Evolutionary conservation across 1,284 basidiomycete species (phyloP), one percentile per base, ranked within the genome.

Genomic region (Clitocybe nebularis): DNA sequence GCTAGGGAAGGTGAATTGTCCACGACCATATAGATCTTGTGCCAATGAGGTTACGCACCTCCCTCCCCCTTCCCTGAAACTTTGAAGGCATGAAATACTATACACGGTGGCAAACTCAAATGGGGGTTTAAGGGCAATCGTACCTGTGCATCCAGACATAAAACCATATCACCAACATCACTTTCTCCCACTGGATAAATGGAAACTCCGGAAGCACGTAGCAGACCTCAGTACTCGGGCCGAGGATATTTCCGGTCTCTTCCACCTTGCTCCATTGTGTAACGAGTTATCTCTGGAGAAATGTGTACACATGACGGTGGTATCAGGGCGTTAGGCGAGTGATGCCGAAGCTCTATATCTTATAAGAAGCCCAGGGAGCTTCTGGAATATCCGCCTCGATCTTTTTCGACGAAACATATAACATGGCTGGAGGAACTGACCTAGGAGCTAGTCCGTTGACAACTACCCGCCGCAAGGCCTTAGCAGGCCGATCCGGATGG

Each of bases 401-500:
- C n/a, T n/a, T n/a, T n/a, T n/a, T n/a, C n/a, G 22, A 29, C 25
- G 32, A 45, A 34, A 14, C 23, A 14, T 46, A 34, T 43, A 62
- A 41, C 34, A 79, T 79, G 74, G 71, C 63, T 55, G 71, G 68
- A 59, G 67, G 65, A 44, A 55, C 47, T 40, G 50, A 55, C 54
- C 39, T 51, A 45, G 59, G 60, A 50, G 55, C 49, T 19, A 52
- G 52, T 39, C 54, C 59, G 40, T 55, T 70, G 16, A 63, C 72
- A 40, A 65, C 72, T 11, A 63, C 59, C 34, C 75, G 74, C 44
- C 74, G 81, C 35, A 72, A 66, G 57, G 68, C 69, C 10, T 66
- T 84, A 21, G 72, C 77, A 36, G 82, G 81, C 29, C 59, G 75
- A 52, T 83, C 81, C 41, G 82, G 82, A 56, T 84, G 78, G 77